Percentiles rank a stretch among this genome's conserved stretches.
phyloP scores from a whole-genome alignment of 257 asterid genomes.

The Solanum peruvianum region DNA sequence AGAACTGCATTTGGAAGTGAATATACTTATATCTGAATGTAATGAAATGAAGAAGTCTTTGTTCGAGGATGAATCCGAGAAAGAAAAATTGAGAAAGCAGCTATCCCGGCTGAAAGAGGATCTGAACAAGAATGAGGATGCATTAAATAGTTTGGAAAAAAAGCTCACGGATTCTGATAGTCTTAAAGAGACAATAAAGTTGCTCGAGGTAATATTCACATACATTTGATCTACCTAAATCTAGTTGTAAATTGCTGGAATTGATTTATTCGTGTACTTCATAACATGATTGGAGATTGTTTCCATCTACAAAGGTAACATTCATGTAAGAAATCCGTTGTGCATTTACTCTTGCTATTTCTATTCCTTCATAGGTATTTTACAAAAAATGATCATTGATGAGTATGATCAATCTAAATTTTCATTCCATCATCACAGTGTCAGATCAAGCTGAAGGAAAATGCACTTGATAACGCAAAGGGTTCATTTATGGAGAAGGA shows the following conservation, averaged over 20 bases:
- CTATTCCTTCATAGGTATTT: background rate
- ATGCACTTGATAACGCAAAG: slow-evolving; percentile 46
- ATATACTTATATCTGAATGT: slow-evolving; percentile 30
- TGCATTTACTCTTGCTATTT: background rate
- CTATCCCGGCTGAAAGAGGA: slow-evolving; percentile 31
- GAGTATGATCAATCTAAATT: background rate
- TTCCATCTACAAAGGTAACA: background rate
- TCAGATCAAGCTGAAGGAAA: slow-evolving; percentile 58
- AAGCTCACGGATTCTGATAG: slow-evolving; percentile 30
- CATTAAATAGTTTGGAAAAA: slow-evolving; percentile 43
- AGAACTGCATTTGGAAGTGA: slow-evolving; percentile 39
- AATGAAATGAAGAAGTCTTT: slow-evolving; percentile 22
- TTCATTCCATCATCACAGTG: slow-evolving; percentile 20
- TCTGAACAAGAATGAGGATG: slow-evolving; percentile 51
- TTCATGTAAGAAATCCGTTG: background rate
- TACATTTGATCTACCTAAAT: background rate
- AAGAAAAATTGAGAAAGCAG: slow-evolving; percentile 53
- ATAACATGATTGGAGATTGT: background rate
- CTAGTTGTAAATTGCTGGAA: background rate
- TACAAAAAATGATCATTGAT: background rate
- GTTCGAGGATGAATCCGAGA: slow-evolving; percentile 40
- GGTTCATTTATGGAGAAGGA: slow-evolving; percentile 58
- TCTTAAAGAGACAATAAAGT: slow-evolving; percentile 60
- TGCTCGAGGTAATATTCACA: slow-evolving; percentile 65
- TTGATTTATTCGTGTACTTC: background rate